A percentile compares a stretch with the other conserved stretches of the same genome.
Conservation (phyloP, 2,329 filamentous ascomycete genomes). For the Fusarium buxicola region DNA sequence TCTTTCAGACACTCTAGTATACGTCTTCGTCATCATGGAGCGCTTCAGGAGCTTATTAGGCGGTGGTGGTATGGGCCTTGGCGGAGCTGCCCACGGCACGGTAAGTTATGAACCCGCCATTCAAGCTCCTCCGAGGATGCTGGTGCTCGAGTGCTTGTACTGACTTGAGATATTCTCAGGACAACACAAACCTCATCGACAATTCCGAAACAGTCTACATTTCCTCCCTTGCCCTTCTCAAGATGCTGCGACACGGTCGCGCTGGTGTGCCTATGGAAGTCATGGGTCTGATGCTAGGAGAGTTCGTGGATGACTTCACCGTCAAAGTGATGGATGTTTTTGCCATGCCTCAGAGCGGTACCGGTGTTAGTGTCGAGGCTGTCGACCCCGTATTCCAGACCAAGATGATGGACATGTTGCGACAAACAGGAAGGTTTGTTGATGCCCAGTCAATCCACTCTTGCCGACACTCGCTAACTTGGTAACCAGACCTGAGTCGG, state of each 20-base stretch:
- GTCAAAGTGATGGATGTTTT: conserved; percentile 99
- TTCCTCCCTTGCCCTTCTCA: conserved; percentile 93
- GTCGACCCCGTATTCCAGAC: conserved; percentile 99
- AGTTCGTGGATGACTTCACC: conserved; percentile 99
- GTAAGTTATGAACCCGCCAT: conserved; percentile 47
- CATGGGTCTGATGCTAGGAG: conserved; percentile 98
- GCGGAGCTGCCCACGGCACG: conserved; percentile 57
- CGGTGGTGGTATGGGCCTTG: conserved; percentile 76
- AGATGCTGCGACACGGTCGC: conserved; percentile 98
- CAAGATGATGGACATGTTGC: conserved; percentile 99
- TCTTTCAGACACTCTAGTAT: conserved; percentile 11
- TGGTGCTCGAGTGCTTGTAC: background rate
- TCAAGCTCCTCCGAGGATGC: conserved; percentile 19
- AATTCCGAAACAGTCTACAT: conserved; percentile 99
- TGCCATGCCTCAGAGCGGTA: conserved; percentile 99
- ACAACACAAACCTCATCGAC: conserved; percentile 92
- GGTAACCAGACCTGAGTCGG: conserved; percentile 82
- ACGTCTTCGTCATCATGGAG: conserved; percentile 73
- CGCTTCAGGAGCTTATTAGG: conserved; percentile 90
- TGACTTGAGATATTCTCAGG: conserved; percentile 62
- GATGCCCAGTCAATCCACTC: background rate
- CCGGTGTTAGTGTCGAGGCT: conserved; percentile 96
- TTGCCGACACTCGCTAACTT: conserved; percentile 28
- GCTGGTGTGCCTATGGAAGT: conserved; percentile 99
- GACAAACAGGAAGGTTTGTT: conserved; percentile 90